A percentile compares a stretch with the other conserved stretches of the same genome.
Evolutionary conservation across 2,329 filamentous ascomycete genomes (phyloP).

Genomic region (Microcyclospora pomicola): DNA sequence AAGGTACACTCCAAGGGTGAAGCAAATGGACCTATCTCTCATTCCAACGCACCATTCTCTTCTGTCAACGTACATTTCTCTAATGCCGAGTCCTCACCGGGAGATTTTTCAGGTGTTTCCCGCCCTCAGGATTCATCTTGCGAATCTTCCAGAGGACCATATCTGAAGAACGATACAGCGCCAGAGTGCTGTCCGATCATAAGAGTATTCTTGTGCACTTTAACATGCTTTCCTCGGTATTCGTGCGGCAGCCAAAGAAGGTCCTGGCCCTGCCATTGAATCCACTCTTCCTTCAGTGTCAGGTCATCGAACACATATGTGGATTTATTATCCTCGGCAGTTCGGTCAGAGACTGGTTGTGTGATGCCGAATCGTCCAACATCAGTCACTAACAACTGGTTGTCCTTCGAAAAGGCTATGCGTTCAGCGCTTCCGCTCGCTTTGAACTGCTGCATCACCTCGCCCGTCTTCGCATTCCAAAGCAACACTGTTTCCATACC

Average conservation of each 20-base stretch:
- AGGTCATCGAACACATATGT: no score
- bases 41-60: no score
- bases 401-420: not conserved
- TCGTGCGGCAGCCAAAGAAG: not conserved
- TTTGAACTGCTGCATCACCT: not conserved
- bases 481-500: slow-evolving; percentile 3
- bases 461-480: slow-evolving; percentile 9
- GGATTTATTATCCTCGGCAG: not conserved
- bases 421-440: not conserved
- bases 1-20: no score
- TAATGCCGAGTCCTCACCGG: no score
- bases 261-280: not conserved
- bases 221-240: not conserved
- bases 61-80: no score
- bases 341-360: not conserved
- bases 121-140: not conserved
- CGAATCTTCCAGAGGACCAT: not conserved
- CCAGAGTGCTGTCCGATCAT: not conserved
- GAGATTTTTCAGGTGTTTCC: no score
- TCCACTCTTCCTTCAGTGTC: not conserved
- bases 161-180: not conserved
- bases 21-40: no score
- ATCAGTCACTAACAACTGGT: not conserved
- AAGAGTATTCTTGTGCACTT: not conserved
- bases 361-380: not conserved